Evolutionary conservation across 2,329 filamentous ascomycete species (phyloP).

Genomic region (Colletotrichum siamense): DNA sequence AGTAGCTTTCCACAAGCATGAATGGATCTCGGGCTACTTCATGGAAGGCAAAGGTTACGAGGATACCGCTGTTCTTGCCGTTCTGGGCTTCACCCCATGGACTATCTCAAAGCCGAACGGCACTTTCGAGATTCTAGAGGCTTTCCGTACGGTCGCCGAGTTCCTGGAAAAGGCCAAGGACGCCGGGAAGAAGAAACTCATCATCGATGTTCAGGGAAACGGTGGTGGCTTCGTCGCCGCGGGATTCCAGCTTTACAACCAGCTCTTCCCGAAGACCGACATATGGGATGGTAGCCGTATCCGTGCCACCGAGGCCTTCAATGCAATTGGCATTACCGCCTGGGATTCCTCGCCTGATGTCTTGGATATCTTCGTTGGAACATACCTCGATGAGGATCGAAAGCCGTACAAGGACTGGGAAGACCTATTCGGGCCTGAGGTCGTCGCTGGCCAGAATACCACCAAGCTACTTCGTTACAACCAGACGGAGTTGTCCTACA

Average conservation of each 20-base stretch:
- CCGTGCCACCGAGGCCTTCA: constrained; percentile 21
- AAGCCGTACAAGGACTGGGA: constrained; percentile 34
- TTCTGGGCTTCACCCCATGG: constrained; percentile 26
- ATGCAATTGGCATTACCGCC: constrained; percentile 14
- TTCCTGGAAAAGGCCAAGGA: constrained; percentile 52
- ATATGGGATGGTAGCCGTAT: constrained; percentile 21
- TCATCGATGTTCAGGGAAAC: constrained; percentile 69
- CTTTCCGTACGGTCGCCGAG: constrained; percentile 27
- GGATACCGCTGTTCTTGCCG: constrained; percentile 30
- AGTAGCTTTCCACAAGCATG: constrained; percentile 25
- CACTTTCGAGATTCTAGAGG: constrained; percentile 20
- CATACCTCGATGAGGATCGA: constrained; percentile 28
- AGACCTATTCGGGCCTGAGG: not conserved
- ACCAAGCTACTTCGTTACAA: constrained; percentile 9
- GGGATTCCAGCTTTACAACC: constrained; percentile 53
- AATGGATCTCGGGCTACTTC: constrained; percentile 31
- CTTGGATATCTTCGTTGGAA: not conserved
- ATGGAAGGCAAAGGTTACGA: constrained; percentile 31
- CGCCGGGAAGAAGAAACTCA: constrained; percentile 60
- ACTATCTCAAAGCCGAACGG: not conserved
- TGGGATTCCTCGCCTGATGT: not conserved
- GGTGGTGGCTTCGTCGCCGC: constrained; percentile 57
- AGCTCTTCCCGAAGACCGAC: constrained; percentile 35
- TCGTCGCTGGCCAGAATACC: constrained; percentile 5
- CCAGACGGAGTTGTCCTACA: not conserved